phyloP scores from a whole-genome alignment of 208 protist species.

The Porcisia hertigi region DNA sequence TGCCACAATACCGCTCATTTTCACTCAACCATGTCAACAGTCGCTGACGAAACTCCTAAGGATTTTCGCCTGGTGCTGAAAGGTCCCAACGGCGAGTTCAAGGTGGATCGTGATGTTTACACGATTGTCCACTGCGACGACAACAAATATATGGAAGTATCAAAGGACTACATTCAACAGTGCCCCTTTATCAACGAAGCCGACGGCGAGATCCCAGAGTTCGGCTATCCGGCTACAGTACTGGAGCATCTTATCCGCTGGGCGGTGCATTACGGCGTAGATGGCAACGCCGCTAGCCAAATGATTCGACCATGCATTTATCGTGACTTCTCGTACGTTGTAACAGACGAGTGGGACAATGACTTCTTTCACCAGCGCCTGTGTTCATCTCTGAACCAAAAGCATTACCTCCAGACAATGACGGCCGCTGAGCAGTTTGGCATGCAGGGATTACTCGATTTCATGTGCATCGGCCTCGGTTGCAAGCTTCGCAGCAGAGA shows the following conservation, averaged over 20 bases:
- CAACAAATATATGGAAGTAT: conserved; percentile 53
- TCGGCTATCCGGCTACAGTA: conserved; percentile 56
- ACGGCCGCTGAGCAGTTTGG: conserved; percentile 72
- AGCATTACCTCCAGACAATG: conserved; percentile 66
- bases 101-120: conserved; percentile 23
- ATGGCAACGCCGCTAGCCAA: conserved; percentile 49
- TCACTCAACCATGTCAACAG: background rate
- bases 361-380: conserved; percentile 61
- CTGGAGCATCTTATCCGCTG: conserved; percentile 69
- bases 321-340: conserved; percentile 61
- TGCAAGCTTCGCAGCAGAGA: conserved; percentile 77
- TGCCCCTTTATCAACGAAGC: conserved; percentile 52
- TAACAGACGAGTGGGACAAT: conserved; percentile 70
- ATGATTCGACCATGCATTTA: conserved; percentile 69
- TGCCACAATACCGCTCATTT: background rate
- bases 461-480: conserved; percentile 66
- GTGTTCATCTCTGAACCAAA: conserved; percentile 36
- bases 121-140: conserved; percentile 63
- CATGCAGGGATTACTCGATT: conserved; percentile 74
- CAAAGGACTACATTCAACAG: conserved; percentile 32
- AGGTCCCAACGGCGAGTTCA: conserved; percentile 41
- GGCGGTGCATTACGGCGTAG: conserved; percentile 58
- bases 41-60: conserved; percentile 16
- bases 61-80: conserved; percentile 39
- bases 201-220: conserved; percentile 40